phyloP scores from a whole-genome alignment of 805 yeast species.

The Saturnispora serradocipensis region DNA sequence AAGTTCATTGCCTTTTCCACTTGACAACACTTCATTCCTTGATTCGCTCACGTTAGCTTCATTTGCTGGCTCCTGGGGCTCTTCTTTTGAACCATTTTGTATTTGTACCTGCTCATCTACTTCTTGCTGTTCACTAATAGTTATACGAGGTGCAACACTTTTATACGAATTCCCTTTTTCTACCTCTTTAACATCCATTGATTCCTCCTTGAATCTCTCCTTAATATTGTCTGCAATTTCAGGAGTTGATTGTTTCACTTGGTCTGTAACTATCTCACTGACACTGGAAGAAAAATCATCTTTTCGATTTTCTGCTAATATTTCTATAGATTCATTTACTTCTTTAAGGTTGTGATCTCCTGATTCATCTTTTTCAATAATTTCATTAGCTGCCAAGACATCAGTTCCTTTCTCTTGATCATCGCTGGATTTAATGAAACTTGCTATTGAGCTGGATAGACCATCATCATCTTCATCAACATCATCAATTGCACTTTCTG shows the following conservation, averaged over 20 bases:
- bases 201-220: too few relatives aligned
- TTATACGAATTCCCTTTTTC: too few relatives aligned
- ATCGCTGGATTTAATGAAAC: neutral
- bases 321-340: neutral
- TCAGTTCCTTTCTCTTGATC: neutral
- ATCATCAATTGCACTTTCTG: neutral
- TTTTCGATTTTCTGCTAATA: too few relatives aligned
- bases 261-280: neutral
- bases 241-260: neutral
- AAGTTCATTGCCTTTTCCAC: neutral
- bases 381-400: neutral
- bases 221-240: too few relatives aligned
- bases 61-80: too few relatives aligned
- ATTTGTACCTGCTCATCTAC: too few relatives aligned
- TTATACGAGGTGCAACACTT: too few relatives aligned
- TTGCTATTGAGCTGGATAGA: neutral
- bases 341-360: neutral
- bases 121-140: too few relatives aligned
- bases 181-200: too few relatives aligned
- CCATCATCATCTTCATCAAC: neutral
- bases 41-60: neutral
- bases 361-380: neutral
- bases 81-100: too few relatives aligned
- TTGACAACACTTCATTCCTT: neutral
- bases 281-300: neutral